phyloP scores from a whole-genome alignment of 768 basidiomycete species.

The Boletus bicolor region DNA sequence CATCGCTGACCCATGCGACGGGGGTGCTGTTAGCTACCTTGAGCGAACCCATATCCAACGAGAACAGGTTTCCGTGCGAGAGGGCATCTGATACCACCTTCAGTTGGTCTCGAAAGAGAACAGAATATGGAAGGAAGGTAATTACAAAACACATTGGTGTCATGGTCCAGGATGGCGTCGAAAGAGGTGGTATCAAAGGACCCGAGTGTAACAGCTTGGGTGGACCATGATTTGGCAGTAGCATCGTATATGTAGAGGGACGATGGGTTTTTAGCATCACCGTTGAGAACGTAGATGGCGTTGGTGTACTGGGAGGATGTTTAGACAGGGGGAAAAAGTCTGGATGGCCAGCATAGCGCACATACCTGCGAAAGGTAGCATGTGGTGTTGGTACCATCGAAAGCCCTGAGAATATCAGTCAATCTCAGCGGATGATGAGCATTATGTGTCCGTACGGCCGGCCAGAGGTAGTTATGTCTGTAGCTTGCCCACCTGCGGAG shows the following conservation, averaged over 20 bases:
- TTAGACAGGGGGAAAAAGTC: neutral
- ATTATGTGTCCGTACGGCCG: constrained; percentile 59
- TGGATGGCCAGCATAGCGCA: neutral
- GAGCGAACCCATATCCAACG: constrained; percentile 66
- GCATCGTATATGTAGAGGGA: constrained; percentile 82
- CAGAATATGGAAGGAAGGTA: neutral
- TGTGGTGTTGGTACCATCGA: constrained; percentile 57
- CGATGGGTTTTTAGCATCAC: constrained; percentile 65
- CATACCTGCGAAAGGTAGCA: constrained; percentile 72
- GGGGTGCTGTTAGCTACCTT: constrained; percentile 56
- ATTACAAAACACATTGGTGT: constrained; percentile 87
- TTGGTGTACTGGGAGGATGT: constrained; percentile 62
- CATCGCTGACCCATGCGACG: constrained; percentile 63
- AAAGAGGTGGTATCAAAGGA: constrained; percentile 63
- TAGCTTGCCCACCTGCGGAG: constrained; percentile 36
- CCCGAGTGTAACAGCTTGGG: constrained; percentile 54
- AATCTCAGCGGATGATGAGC: neutral
- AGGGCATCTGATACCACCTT: constrained; percentile 53
- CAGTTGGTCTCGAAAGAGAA: constrained; percentile 5
- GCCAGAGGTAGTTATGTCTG: constrained; percentile 69
- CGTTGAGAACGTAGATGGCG: constrained; percentile 81
- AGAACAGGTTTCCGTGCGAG: constrained; percentile 60
- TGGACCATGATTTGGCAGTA: constrained; percentile 69
- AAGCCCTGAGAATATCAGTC: constrained; percentile 44
- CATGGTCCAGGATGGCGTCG: constrained; percentile 83